phyloP scores from a whole-genome alignment of 345 rosid species.

The Aethionema arabicum region DNA sequence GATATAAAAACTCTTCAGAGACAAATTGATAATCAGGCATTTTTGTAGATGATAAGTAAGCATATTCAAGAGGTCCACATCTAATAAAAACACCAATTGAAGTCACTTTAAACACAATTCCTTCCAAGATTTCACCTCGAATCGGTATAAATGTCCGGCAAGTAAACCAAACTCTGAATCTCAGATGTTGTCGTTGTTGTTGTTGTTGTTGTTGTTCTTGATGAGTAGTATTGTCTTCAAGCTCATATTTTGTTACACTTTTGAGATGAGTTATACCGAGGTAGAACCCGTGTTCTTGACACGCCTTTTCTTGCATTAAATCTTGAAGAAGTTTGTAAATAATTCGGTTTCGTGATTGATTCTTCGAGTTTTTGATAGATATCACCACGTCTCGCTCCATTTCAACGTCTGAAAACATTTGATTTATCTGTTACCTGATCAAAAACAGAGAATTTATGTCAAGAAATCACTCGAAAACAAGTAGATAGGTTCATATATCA shows the following conservation, averaged over 20 bases:
- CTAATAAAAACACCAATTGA: slow-evolving; percentile 22
- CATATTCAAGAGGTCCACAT: slow-evolving; percentile 29
- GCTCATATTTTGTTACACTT: not conserved
- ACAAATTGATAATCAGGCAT: slow-evolving; percentile 35
- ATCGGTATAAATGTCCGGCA: slow-evolving; percentile 39
- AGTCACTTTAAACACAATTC: slow-evolving; percentile 16
- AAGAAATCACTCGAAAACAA: not conserved
- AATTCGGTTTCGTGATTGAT: slow-evolving; percentile 17
- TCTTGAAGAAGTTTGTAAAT: slow-evolving; percentile 25
- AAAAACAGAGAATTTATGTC: slow-evolving; percentile 11
- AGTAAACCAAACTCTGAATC: slow-evolving; percentile 33
- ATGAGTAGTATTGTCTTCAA: not conserved
- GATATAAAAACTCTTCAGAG: not conserved
- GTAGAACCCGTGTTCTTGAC: slow-evolving; percentile 33
- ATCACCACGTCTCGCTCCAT: slow-evolving; percentile 27
- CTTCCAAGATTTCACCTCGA: slow-evolving; percentile 34
- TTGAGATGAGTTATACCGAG: slow-evolving; percentile 29
- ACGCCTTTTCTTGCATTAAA: slow-evolving; percentile 24
- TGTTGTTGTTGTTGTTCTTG: not conserved
- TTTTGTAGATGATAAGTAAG: slow-evolving; percentile 28
- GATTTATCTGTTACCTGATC: slow-evolving; percentile 20
- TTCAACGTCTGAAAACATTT: slow-evolving; percentile 39
- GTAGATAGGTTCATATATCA: not conserved
- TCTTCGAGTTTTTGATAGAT: slow-evolving; percentile 24
- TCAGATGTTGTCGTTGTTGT: not conserved